Evolutionary conservation across 805 yeast species (phyloP), one percentile per base, ranked within the genome.

Genomic region (Lachancea sp.): DNA sequence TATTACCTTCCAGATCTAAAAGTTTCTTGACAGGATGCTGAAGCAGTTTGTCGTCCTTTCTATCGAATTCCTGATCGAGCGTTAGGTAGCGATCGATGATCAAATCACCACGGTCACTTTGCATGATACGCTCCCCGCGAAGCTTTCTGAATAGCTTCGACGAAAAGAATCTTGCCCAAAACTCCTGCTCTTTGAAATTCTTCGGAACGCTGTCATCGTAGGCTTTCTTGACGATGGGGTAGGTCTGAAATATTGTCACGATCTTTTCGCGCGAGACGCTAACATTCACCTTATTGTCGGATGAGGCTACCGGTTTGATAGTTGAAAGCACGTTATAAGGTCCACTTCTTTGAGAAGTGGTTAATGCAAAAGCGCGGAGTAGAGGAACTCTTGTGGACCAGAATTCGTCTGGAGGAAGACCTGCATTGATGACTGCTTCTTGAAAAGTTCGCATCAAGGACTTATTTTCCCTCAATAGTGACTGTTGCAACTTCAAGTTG

Each of bases 141-240:
- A 93, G 69, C 56, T 89, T 78, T 53, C 96, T 73, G 58, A 90
- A 93, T 49, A 93, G 68, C 56, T 88, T 84, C 0, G 97, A 89
- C 56, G 87, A 82, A 72, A 93, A 93, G 58, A 93, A 93, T 50
- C 97, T 71, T 10, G 95, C 87, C 99, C 99, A 93, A 56, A 93
- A 93, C 58, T 85, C 95, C 35, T 91, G 90, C 61, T 93, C 98
- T 39, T 78, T 75, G 43, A 93, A 72, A 39, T 64, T 62, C 49
- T 82, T 81, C 1, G 98, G 99, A 3, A 93, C 99, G 47, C 81
- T 81, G 44, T 93, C 99, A 48, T 79, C 81, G 58, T 85, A 93
- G 0, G 98, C 98, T 50, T 77, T 79, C 49, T 86, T 79, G 20
- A 93, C 95, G 32, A 90, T 79, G 0, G 99, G 99, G 58, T 91